Conservation (phyloP, 2,329 filamentous ascomycete species). For the Neofusicoccum kwambonambiense region DNA sequence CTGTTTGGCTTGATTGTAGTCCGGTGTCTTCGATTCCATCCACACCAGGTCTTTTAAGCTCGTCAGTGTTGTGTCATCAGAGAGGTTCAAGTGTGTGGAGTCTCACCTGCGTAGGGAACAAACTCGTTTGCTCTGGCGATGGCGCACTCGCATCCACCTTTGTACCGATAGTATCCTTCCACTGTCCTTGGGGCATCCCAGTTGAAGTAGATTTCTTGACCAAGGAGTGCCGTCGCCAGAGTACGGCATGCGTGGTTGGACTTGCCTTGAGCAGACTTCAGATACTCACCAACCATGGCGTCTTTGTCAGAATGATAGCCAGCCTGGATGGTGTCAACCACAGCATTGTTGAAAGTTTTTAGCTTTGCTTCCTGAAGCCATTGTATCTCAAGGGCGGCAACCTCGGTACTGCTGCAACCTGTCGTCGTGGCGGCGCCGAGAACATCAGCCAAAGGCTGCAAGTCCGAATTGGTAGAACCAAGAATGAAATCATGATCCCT, state of each 20-base stretch:
- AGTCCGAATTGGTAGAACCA: slow-evolving; percentile 64
- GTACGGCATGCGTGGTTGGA: background rate
- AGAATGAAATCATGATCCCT: slow-evolving; percentile 88
- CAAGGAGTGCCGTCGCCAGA: slow-evolving; percentile 53
- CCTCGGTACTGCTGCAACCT: slow-evolving; percentile 20
- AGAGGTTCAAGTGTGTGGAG: no score
- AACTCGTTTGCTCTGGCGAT: slow-evolving; percentile 89
- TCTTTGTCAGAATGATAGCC: background rate
- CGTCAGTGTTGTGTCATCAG: background rate
- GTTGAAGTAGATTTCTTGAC: slow-evolving; percentile 82
- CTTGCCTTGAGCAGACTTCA: background rate
- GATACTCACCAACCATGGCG: background rate
- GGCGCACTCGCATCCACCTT: slow-evolving; percentile 87
- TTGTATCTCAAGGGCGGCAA: slow-evolving; percentile 35
- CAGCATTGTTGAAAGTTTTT: slow-evolving; percentile 7
- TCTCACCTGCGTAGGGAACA: slow-evolving; percentile 66
- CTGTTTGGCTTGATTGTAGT: slow-evolving; percentile 84
- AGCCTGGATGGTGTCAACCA: background rate
- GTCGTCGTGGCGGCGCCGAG: background rate
- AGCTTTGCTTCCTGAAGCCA: slow-evolving; percentile 28
- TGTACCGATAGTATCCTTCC: slow-evolving; percentile 91
- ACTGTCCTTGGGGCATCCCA: slow-evolving; percentile 90
- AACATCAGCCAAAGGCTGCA: background rate
- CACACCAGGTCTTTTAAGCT: slow-evolving; percentile 77
- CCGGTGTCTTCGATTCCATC: slow-evolving; percentile 98